Conservation (phyloP, 495 filamentous ascomycete genomes). For the Penicillium chermesinum region DNA sequence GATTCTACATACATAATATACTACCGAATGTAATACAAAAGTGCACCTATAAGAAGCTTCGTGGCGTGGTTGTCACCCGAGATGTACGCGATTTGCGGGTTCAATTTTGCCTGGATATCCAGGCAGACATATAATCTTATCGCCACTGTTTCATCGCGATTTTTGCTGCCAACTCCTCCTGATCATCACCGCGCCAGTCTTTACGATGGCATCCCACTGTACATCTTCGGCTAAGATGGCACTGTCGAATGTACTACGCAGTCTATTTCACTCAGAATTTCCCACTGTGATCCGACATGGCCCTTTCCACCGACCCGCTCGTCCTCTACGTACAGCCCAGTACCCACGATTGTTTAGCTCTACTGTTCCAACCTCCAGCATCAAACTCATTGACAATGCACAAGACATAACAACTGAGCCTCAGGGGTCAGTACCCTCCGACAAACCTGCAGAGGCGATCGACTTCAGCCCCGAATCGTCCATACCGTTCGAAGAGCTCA, state of each 20-base stretch:
- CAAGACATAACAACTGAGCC: background rate
- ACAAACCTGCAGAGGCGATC: background rate
- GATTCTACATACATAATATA: too few species aligned
- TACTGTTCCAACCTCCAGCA: background rate
- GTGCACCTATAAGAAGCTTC: too few species aligned
- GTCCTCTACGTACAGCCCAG: background rate
- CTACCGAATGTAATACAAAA: too few species aligned
- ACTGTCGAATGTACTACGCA: slow-evolving; percentile 19
- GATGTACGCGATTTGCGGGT: too few species aligned
- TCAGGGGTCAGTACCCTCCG: background rate
- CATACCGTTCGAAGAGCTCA: background rate
- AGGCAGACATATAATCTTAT: background rate
- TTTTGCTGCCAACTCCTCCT: background rate
- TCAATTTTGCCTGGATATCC: background rate
- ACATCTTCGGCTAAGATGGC: slow-evolving; percentile 21
- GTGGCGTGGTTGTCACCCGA: too few species aligned
- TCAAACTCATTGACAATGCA: background rate
- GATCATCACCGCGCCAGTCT: background rate
- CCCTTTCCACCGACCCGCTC: background rate
- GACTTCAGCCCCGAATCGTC: background rate
- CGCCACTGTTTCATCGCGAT: background rate
- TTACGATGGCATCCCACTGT: slow-evolving; percentile 12
- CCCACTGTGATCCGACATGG: slow-evolving; percentile 4
- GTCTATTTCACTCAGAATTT: slow-evolving; percentile 22
- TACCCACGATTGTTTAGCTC: slow-evolving; percentile 15